These are phyloP conservation scores for Penicillium antarcticum DNA, from an alignment of 495 filamentous ascomycete species.

Conservation along the genomic window DNA sequence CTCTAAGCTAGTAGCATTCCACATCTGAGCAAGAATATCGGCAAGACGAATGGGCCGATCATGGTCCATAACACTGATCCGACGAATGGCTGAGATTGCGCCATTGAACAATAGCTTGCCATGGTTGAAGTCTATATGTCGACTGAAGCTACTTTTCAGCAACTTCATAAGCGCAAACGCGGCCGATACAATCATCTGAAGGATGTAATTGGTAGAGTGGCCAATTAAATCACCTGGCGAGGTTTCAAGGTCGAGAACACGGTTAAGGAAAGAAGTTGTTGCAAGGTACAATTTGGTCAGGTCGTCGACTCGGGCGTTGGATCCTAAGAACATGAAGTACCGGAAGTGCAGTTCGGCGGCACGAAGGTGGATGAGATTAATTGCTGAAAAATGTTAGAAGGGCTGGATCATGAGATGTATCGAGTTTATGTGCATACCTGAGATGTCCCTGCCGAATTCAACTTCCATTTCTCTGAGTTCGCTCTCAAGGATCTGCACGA, in stretches of 20 bases:
- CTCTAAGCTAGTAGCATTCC: constrained; percentile 39
- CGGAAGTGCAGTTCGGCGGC: constrained; percentile 44
- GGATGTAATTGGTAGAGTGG: constrained; percentile 81
- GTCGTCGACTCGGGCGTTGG: constrained; percentile 64
- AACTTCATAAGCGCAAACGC: constrained; percentile 85
- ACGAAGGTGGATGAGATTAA: constrained; percentile 48
- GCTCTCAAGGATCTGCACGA: constrained; percentile 54
- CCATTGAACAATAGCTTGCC: constrained; percentile 73
- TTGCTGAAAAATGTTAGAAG: constrained; percentile 59
- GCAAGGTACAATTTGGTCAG: constrained; percentile 66
- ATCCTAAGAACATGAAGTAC: constrained; percentile 45
- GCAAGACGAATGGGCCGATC: constrained; percentile 66
- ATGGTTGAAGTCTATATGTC: constrained; percentile 64
- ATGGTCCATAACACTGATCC: constrained; percentile 78
- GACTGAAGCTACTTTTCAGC: constrained; percentile 73
- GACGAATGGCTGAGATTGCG: constrained; percentile 72
- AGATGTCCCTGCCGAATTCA: constrained; percentile 41
- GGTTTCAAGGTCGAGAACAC: constrained; percentile 47
- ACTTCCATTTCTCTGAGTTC: constrained; percentile 54
- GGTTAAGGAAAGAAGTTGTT: constrained; percentile 49
- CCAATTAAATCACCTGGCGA: constrained; percentile 54
- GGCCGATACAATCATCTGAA: constrained; percentile 89
- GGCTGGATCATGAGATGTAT: constrained; percentile 60
- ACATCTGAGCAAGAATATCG: constrained; percentile 49
- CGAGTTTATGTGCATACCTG: constrained; percentile 46